Conservation (phyloP, 495 filamentous ascomycete genomes). For the Parathielavia appendiculata region DNA sequence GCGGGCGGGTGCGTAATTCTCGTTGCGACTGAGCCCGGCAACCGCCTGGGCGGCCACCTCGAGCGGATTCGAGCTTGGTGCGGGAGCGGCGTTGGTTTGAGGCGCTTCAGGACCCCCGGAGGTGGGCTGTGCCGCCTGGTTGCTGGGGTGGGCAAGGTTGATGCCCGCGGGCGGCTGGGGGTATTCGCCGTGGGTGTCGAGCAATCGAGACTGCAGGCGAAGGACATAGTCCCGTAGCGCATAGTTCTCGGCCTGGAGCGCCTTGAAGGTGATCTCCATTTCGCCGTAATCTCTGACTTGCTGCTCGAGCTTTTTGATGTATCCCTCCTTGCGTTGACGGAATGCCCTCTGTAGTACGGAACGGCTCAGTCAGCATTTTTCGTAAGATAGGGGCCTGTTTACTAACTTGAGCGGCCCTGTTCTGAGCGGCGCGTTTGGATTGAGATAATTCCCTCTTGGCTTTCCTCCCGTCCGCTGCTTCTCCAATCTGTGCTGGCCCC, state of each 20-base stretch:
- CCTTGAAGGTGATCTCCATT: constrained; percentile 66
- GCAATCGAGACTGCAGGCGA: constrained; percentile 78
- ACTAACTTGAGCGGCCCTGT: constrained; percentile 88
- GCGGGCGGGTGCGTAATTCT: constrained; percentile 12
- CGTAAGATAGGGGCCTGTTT: constrained; percentile 4
- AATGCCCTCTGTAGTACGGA: constrained; percentile 71
- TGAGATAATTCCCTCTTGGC: constrained; percentile 84
- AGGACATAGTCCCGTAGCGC: constrained; percentile 87
- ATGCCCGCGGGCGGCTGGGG: constrained; percentile 67
- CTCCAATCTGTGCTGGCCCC: constrained; percentile 19
- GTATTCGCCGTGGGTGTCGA: constrained; percentile 75
- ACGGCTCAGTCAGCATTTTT: constrained; percentile 10
- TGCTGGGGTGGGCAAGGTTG: constrained; percentile 34
- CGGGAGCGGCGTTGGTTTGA: constrained; percentile 6
- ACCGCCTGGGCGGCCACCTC: constrained; percentile 38
- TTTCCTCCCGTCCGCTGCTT: constrained; percentile 41
- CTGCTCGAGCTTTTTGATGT: constrained; percentile 94
- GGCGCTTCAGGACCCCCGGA: not conserved
- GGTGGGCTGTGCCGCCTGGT: not conserved
- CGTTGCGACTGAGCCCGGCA: constrained; percentile 29
- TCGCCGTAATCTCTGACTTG: constrained; percentile 71
- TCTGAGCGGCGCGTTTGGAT: constrained; percentile 94
- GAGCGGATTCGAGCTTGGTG: constrained; percentile 15
- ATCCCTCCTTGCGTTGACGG: constrained; percentile 93
- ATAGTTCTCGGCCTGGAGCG: constrained; percentile 81